A percentile compares a stretch with the other conserved stretches of the same genome.
Conservation (phyloP, 768 basidiomycete species). For the Mycena epipterygia region DNA sequence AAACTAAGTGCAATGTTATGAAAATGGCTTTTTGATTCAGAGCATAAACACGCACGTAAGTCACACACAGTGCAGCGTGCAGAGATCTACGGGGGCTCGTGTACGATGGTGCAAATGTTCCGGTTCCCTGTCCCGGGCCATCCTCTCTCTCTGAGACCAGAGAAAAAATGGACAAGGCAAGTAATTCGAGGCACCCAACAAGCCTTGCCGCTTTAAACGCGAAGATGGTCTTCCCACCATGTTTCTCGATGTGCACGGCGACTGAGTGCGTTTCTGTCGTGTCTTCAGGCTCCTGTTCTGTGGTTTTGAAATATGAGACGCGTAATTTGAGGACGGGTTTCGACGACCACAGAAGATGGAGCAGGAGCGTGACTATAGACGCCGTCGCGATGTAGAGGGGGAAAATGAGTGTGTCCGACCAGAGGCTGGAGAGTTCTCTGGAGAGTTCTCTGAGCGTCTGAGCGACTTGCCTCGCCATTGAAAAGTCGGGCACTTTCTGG, state of each 20-base stretch:
- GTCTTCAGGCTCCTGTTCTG: background rate
- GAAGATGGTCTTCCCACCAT: constrained; percentile 42
- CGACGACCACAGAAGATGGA: constrained; percentile 12
- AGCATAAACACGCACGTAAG: constrained; percentile 26
- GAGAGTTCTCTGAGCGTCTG: background rate
- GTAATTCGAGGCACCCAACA: constrained; percentile 37
- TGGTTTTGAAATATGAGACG: constrained; percentile 1
- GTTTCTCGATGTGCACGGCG: constrained; percentile 26
- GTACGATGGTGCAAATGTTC: background rate
- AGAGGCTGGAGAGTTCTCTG: constrained; percentile 6
- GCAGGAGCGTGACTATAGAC: background rate
- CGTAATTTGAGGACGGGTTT: constrained; percentile 7
- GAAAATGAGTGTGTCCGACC: constrained; percentile 15
- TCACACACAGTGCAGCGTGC: constrained; percentile 10
- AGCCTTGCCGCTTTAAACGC: constrained; percentile 40
- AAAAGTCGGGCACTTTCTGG: too few relatives aligned
- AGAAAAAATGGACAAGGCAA: constrained; percentile 36
- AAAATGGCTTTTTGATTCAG: background rate
- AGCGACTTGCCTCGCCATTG: constrained; percentile 21
- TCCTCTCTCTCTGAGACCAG: constrained; percentile 6
- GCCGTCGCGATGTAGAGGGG: constrained; percentile 5
- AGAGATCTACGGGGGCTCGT: background rate
- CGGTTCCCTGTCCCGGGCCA: background rate
- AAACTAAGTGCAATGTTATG: constrained; percentile 11
- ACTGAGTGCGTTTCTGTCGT: constrained; percentile 1